Percentiles rank a stretch among this genome's conserved stretches.
These are phyloP conservation scores for Hyaloscypha hepaticicola DNA, from an alignment of 495 filamentous ascomycete species.

Conservation along the genomic window DNA sequence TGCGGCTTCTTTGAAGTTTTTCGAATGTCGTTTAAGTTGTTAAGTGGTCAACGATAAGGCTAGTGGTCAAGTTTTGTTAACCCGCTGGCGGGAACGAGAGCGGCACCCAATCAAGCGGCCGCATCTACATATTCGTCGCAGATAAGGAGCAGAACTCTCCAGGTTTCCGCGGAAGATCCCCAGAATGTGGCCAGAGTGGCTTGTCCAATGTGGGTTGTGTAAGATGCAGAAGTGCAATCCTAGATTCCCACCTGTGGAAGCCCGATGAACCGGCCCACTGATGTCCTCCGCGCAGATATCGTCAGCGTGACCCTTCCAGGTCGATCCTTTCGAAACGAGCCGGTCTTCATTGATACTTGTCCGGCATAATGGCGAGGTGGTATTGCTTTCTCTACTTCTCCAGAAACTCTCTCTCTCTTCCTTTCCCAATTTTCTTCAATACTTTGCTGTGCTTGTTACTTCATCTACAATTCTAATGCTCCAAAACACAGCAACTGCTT, in stretches of 20 bases:
- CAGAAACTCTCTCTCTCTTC: constrained; percentile 16
- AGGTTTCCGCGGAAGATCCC: not conserved
- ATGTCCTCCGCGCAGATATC: constrained; percentile 16
- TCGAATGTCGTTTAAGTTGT: not conserved
- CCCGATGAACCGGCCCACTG: not conserved
- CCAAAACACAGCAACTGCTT: not conserved
- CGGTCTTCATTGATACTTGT: constrained; percentile 13
- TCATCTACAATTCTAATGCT: constrained; percentile 4
- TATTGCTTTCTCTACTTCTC: not conserved
- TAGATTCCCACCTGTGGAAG: constrained; percentile 17
- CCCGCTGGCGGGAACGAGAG: not conserved
- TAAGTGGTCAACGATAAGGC: constrained; percentile 3
- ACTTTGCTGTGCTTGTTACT: not conserved
- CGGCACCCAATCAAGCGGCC: not conserved
- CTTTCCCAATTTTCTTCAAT: not conserved
- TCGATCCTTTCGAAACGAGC: not conserved
- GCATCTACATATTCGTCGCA: not conserved
- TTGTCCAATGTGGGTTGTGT: not conserved
- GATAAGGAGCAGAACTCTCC: not conserved
- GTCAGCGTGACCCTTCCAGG: not conserved
- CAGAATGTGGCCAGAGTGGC: constrained; percentile 13
- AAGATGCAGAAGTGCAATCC: not conserved
- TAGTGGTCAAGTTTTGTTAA: constrained; percentile 1
- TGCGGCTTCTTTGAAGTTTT: not conserved
- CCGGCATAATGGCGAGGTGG: constrained; percentile 2